Conservation (phyloP, 108 stramenopile species). For the Conticribra guillardii region DNA sequence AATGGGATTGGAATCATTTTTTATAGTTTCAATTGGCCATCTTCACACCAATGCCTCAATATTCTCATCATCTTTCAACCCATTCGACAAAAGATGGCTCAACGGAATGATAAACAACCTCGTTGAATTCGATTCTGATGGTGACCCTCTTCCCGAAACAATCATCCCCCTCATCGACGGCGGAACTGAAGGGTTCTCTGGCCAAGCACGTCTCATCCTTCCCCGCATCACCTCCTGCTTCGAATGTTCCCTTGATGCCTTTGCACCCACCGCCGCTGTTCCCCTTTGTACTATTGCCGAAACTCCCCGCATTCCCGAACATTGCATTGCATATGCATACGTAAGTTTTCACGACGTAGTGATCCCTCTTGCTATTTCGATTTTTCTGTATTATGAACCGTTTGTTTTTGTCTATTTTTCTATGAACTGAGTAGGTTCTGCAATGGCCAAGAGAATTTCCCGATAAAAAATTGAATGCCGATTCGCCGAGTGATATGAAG, state of each 20-base stretch:
- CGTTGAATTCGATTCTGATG: constrained; percentile 94
- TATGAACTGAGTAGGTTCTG: no score
- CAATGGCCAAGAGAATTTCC: constrained; percentile 94
- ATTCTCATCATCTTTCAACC: no score
- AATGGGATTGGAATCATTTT: no score
- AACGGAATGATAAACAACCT: constrained; percentile 92
- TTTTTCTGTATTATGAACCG: no score
- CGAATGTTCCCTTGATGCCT: constrained; percentile 96
- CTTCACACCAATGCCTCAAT: no score
- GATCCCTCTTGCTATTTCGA: no score
- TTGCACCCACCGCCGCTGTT: constrained; percentile 93
- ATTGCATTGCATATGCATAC: constrained; percentile 98
- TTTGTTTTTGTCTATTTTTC: no score
- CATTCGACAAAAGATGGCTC: no score
- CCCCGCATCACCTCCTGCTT: constrained; percentile 98
- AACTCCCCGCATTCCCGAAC: constrained; percentile 97
- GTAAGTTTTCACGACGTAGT: no score
- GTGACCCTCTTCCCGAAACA: constrained; percentile 84
- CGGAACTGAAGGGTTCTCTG: constrained; percentile 99
- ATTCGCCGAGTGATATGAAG: constrained; percentile 92
- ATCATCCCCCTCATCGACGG: constrained; percentile 99
- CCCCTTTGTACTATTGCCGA: constrained; percentile 99
- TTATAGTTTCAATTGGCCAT: no score
- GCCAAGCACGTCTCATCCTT: constrained; percentile 97
- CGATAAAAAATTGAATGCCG: constrained; percentile 93